Evolutionary conservation across 2,329 filamentous ascomycete genomes (phyloP).

Genomic region (Cyclaneusma minus): DNA sequence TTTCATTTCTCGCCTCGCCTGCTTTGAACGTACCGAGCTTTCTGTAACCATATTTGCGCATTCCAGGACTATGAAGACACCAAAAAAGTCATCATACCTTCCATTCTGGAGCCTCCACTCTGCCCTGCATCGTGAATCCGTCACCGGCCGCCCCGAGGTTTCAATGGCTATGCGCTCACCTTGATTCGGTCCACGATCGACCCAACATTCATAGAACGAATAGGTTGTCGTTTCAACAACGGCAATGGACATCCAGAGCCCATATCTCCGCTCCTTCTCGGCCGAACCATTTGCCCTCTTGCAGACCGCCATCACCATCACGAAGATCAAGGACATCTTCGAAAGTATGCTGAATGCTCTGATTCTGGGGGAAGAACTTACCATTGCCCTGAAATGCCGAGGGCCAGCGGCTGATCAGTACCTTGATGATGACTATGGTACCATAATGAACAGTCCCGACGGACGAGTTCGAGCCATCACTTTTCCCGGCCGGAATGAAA

Average conservation of each 20-base stretch:
- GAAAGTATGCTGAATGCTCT: conserved; percentile 30
- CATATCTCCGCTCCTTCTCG: not conserved
- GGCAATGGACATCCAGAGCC: not conserved
- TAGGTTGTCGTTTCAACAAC: not conserved
- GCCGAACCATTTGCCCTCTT: not conserved
- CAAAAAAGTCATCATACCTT: too few relatives aligned
- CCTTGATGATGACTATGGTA: conserved; percentile 1
- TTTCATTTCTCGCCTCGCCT: too few relatives aligned
- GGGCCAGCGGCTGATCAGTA: conserved; percentile 3
- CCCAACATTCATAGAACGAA: not conserved
- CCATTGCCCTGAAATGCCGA: conserved; percentile 29
- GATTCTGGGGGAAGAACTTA: conserved; percentile 26
- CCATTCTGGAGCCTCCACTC: too few relatives aligned
- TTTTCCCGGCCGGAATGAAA: conserved; percentile 31
- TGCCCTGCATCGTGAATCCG: not conserved
- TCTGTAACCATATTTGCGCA: too few relatives aligned
- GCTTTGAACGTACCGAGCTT: too few relatives aligned
- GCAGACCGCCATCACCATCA: conserved; percentile 22
- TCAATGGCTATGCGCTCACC: not conserved
- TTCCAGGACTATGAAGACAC: too few relatives aligned
- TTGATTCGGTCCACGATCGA: not conserved
- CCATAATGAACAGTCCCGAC: not conserved
- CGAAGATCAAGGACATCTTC: conserved; percentile 39
- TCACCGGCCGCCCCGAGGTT: not conserved
- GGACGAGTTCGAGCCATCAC: conserved; percentile 8